Evolutionary conservation across 106 monocot genomes (phyloP).

Genomic region (Dioscorea dumetorum): DNA sequence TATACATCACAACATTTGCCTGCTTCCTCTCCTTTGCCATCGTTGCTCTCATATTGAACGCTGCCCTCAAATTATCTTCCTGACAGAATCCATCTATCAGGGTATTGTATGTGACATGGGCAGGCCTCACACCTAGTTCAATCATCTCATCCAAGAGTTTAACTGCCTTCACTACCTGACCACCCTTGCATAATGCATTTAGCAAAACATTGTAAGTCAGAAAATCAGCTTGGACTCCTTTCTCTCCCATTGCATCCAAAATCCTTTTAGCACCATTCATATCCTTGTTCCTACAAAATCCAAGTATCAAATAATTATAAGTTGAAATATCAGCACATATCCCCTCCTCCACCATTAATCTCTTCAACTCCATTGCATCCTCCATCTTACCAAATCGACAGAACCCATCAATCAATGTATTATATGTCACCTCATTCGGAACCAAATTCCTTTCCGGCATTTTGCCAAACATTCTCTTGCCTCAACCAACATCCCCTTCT

Average conservation of each 20-base stretch:
- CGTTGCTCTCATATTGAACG: conserved; percentile 61
- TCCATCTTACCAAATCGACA: conserved; percentile 49
- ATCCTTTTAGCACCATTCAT: conserved; percentile 38
- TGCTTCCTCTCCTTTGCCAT: conserved; percentile 69
- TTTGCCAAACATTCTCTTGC: conserved; percentile 38
- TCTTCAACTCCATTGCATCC: conserved; percentile 44
- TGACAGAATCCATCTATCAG: conserved; percentile 75
- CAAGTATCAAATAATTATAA: conserved; percentile 72
- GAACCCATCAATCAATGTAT: conserved; percentile 65
- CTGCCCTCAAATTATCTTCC: conserved; percentile 61
- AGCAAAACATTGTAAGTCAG: conserved; percentile 79
- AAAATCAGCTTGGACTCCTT: conserved; percentile 48
- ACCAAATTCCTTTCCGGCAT: conserved; percentile 26
- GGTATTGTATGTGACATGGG: conserved; percentile 60
- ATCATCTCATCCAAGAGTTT: conserved; percentile 77
- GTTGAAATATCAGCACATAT: conserved; percentile 46
- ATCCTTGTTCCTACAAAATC: conserved; percentile 46
- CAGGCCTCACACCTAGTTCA: conserved; percentile 51
- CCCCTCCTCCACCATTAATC: conserved; percentile 39
- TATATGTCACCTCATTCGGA: conserved; percentile 68
- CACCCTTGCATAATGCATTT: conserved; percentile 45
- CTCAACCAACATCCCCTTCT: conserved; percentile 69
- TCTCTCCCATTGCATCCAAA: conserved; percentile 80
- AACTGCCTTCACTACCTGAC: conserved; percentile 54
- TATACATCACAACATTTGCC: conserved; percentile 78